A percentile compares a stretch with the other conserved stretches of the same genome.
phyloP scores from a whole-genome alignment of 2,329 filamentous ascomycete genomes.

The Rachicladosporium sp. region DNA sequence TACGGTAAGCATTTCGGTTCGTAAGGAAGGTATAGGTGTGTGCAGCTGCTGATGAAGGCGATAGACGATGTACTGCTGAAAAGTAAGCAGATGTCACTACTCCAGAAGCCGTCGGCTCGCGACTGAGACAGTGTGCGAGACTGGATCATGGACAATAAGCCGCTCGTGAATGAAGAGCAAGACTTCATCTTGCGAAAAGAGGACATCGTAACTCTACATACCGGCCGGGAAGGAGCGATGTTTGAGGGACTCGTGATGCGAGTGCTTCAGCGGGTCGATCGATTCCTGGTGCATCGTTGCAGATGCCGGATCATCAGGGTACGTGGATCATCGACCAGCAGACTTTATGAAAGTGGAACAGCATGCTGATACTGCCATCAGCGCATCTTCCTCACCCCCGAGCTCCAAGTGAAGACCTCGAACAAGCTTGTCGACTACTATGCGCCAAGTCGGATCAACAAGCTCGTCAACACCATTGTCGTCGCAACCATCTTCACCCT shows the following conservation, averaged over 20 bases:
- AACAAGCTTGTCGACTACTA: constrained; percentile 26
- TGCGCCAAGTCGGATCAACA: constrained; percentile 26
- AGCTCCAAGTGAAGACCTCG: constrained; percentile 26
- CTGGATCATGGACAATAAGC: constrained; percentile 25
- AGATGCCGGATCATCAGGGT: too few relatives aligned
- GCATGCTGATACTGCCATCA: too few relatives aligned
- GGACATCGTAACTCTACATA: constrained; percentile 28
- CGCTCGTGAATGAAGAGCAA: constrained; percentile 23
- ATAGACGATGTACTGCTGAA: too few relatives aligned
- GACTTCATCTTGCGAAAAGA: constrained; percentile 29
- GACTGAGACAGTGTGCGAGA: constrained; percentile 28
- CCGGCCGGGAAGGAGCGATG: constrained; percentile 28
- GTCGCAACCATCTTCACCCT: constrained; percentile 32
- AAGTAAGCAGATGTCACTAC: constrained; percentile 23
- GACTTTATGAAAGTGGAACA: too few relatives aligned
- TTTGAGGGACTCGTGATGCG: constrained; percentile 29
- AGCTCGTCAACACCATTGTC: constrained; percentile 30
- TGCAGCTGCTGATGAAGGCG: too few relatives aligned
- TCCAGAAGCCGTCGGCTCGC: constrained; percentile 27
- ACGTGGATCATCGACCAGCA: too few relatives aligned
- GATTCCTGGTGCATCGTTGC: constrained; percentile 13
- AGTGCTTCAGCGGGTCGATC: constrained; percentile 1
- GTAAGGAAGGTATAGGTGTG: too few relatives aligned
- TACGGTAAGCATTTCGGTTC: constrained; percentile 11
- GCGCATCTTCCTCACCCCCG: constrained; percentile 27